Base-by-base conservation (phyloP, 768 basidiomycete species). In the Russula emetica region DNA sequence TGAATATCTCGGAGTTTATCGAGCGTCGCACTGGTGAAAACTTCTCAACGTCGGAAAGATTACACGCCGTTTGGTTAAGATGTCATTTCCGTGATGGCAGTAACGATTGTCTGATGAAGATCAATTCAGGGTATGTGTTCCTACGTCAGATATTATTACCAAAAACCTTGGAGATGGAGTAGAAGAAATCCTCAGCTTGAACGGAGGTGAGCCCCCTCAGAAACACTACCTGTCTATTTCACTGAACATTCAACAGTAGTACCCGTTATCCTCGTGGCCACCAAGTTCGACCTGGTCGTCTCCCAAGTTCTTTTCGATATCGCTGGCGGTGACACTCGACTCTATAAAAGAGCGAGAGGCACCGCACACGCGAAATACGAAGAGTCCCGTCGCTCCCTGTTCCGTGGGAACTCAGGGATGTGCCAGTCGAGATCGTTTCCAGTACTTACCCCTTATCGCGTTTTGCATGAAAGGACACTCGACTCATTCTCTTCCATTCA, bases 241-340 rank as follows among this genome's bases (percentile, higher is more conserved):
- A 53, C 3, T 10, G 16, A 47, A 18, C 16, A 28, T 1, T 0
- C 30, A 18, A 11, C 22, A 22, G 28, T 32, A 47, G 57, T 63
- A 16, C 62, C 62, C 0, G 52, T 63, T 34, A n/a, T 63, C 30
- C 16, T 63, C 16, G 44, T 54, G 2, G 30, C 42, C 16, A 63
- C 57, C 3, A 58, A 63, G 24, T 63, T 58, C 32, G 62, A 63
- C 52, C 7, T 54, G 26, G 16, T 63, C 18, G 34, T 54, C 26
- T 30, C 51, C 2, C 0, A 44, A 11, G 24, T 47, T 38, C 54
- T 26, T 4, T 20, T 36, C 30, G 44, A 61, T 28, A 28, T 30
- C 38, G 14, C 38, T 11, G 18, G 47, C n/a, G 55, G 61, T 20
- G 28, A 42, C 9, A 2, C 55, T 26, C 55, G 36, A 26, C 5